Base-by-base conservation (phyloP, 1,284 basidiomycete genomes). In the Ganoderma meredithae region DNA sequence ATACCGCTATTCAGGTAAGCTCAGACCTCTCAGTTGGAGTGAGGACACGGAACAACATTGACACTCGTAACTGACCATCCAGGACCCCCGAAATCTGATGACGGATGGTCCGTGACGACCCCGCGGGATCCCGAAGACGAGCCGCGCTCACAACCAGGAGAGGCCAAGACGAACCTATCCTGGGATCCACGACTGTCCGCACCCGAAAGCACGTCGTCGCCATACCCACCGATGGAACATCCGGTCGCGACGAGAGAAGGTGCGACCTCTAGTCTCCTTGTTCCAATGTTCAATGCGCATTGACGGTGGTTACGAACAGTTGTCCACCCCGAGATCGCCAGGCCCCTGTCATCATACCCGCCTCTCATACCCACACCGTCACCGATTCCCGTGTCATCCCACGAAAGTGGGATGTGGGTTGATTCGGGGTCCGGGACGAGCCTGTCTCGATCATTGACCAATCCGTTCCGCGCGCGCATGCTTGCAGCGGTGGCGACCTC, bases 101-200 rank as follows among this genome's bases (percentile, higher is more conserved):
- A 58, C 33, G 55, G 33, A 8, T 58, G 55, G 55, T 58, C 55
- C 2, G 55, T n/a, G 31, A n/a, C 31, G 55, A 58, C 55, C 1
- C 33, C 55, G 0, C 33, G n/a, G 17, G 33, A 58, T 39, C 31
- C 31, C 33, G 55, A 58, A 10, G 33, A 58, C 17, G 33, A 39
- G 33, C 33, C 17, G 22, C 55, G n/a, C n/a, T n/a, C 55, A 2
- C 55, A 36, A 13, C 33, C 19, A 10, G 55, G 19, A 3, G 19
- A 8, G 0, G 33, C 10, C 55, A 33, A 33, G n/a, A 22, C 33
- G 4, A 8, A 4, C n/a, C 33, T n/a, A 9, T 58, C 55, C 31
- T 58, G 55, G 55, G 31, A 58, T 4, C 19, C 55, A 5, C 36
- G 19, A 39, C 55, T 36, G n/a, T 39, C 39, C n/a, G 33, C 12